Conservation (phyloP, 2,329 filamentous ascomycete species). For the Calonectria hongkongensis region DNA sequence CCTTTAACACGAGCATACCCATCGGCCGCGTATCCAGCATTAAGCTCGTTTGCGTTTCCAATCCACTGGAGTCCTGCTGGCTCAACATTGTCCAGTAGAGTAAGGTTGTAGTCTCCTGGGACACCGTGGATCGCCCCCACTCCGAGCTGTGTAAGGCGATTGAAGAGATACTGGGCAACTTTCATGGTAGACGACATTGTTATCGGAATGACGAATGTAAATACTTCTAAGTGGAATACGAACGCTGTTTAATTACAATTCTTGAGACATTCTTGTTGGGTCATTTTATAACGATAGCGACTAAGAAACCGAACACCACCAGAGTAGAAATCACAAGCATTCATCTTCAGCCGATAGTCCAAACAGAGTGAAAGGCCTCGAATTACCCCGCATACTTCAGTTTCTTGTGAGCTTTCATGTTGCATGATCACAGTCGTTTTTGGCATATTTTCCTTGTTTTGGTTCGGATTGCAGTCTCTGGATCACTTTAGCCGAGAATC, state of each 20-base stretch:
- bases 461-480: neutral
- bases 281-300: neutral
- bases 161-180: slow-evolving; percentile 40
- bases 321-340: too few relatives aligned
- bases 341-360: neutral
- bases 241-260: neutral
- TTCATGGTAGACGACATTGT: slow-evolving; percentile 21
- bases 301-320: neutral
- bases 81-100: slow-evolving; percentile 61
- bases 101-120: slow-evolving; percentile 65
- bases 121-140: slow-evolving; percentile 74
- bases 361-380: neutral
- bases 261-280: too few relatives aligned
- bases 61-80: slow-evolving; percentile 64
- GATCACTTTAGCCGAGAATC: slow-evolving; percentile 13
- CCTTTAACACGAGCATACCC: slow-evolving; percentile 74
- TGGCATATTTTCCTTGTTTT: neutral
- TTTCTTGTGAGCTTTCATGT: neutral
- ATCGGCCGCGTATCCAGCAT: slow-evolving; percentile 74
- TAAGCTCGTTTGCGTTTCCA: slow-evolving; percentile 75
- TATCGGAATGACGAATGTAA: neutral
- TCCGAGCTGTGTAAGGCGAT: slow-evolving; percentile 62
- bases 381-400: slow-evolving; percentile 1
- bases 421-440: neutral
- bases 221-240: neutral